Evolutionary conservation across 1,284 basidiomycete genomes (phyloP), one percentile per base, ranked within the genome.

Genomic region (Grifola frondosa): DNA sequence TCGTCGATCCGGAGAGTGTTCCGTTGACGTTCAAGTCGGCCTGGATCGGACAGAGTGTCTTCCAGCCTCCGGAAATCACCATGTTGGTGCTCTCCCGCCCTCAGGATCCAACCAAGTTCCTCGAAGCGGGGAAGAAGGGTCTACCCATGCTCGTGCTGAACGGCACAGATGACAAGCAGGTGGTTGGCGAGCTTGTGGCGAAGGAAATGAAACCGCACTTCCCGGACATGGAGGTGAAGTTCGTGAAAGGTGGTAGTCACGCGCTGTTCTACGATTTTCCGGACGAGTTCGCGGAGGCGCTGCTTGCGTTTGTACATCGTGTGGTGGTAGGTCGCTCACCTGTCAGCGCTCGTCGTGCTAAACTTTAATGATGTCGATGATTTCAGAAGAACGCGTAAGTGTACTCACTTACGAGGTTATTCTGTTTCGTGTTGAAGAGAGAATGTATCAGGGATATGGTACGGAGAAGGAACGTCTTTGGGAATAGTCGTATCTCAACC

Each of bases 61-160:
- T 48, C 11, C 49, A 52, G 41, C 36, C 49, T 2, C 49, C 57
- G 8, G 50, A 48, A 4, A 42, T 48, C 10, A 40, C 47, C 3
- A 22, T 31, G n/a, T 22, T 24, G 15, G 40, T 52, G 22, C 21
- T 49, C n/a, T 36, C 52, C 5, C 44, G 52, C 10, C 13, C 30
- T 24, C 52, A 57, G 25, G 53, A 59, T 29, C 44, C 54, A 3
- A 17, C 41, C 24, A 32, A 26, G 41, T 41, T 59, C 32, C 46
- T 55, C 16, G 52, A 57, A 22, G 48, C 49, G 6, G 58, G 50
- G 20, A 37, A 43, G 30, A 29, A 46, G 22, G 57, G 58, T 1
- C 38, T 61, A 8, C 58, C 58, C 26, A 21, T 61, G 25, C 45
- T 59, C 32, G 12, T 57, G 6, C 34, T 61, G 23, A 30, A 46